Conservation (phyloP, 352 stramenopile genomes). For the Pilasporangium apinafurcum region DNA sequence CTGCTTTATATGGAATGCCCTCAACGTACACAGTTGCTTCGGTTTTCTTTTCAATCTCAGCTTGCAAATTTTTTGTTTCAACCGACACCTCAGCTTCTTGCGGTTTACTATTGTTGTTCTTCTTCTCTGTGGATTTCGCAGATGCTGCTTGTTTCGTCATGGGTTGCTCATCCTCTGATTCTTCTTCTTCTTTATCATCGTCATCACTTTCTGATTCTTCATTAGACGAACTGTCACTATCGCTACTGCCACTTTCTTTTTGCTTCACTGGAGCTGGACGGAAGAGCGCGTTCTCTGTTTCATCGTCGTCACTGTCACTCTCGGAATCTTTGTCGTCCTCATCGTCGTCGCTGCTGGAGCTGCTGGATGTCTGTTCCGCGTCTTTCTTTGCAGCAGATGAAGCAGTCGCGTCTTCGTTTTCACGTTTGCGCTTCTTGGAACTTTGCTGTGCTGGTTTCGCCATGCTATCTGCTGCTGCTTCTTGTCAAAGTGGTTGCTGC, state of each 20-base stretch:
- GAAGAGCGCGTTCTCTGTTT: slow-evolving; percentile 76
- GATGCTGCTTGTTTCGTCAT: slow-evolving; percentile 26
- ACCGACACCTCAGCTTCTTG: slow-evolving; percentile 3
- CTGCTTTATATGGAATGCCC: slow-evolving; percentile 92
- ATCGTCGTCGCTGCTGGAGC: slow-evolving; percentile 5
- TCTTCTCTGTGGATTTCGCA: not conserved
- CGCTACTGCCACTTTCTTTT: slow-evolving; percentile 15
- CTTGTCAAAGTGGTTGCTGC: too few species aligned
- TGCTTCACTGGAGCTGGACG: slow-evolving; percentile 31
- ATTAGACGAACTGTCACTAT: slow-evolving; percentile 8
- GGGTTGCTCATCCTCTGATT: slow-evolving; percentile 68
- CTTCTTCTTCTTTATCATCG: slow-evolving; percentile 72
- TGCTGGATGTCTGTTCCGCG: not conserved
- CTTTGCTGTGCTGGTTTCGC: too few species aligned
- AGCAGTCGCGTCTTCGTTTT: slow-evolving; percentile 3
- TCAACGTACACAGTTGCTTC: slow-evolving; percentile 92
- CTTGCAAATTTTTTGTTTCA: slow-evolving; percentile 28
- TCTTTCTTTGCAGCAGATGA: not conserved
- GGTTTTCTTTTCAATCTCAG: slow-evolving; percentile 70
- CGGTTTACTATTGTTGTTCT: slow-evolving; percentile 17
- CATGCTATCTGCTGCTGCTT: too few species aligned
- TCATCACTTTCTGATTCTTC: slow-evolving; percentile 12
- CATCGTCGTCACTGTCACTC: slow-evolving; percentile 27
- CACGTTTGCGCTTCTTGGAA: slow-evolving; percentile 32
- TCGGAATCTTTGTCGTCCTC: slow-evolving; percentile 10